Conservation (phyloP, 768 basidiomycete species). For the Pholiota molesta region DNA sequence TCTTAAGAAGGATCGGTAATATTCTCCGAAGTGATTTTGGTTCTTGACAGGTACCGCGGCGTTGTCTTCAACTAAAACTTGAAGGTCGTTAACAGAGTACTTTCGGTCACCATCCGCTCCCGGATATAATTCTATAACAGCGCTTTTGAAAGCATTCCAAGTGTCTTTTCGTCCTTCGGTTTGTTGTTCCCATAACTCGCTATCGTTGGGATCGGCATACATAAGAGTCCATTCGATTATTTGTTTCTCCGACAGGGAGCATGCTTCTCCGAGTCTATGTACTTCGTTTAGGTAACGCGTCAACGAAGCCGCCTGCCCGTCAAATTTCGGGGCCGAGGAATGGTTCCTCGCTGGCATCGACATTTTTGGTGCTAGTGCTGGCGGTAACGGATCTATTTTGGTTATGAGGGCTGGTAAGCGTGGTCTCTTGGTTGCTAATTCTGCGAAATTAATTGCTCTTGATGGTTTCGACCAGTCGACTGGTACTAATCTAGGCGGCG, state of each 20-base stretch:
- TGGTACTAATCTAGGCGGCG: not conserved
- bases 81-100: not conserved
- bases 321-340: conserved; percentile 13
- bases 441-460: not conserved
- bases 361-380: not conserved
- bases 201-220: not conserved
- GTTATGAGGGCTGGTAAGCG: not conserved
- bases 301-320: not conserved
- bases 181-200: not conserved
- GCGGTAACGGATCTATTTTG: not conserved
- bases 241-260: not conserved
- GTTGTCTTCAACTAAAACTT: not conserved
- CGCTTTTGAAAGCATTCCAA: not conserved
- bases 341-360: conserved; percentile 1
- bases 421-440: not conserved
- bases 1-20: conserved; percentile 4
- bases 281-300: conserved; percentile 7
- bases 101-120: not conserved
- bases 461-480: not conserved
- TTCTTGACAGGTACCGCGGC: not conserved
- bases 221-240: not conserved
- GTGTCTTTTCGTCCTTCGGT: not conserved
- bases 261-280: not conserved
- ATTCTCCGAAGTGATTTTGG: conserved; percentile 8
- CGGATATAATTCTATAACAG: not conserved